Base-by-base conservation (phyloP, 495 filamentous ascomycete species). In the Durotheca rogersii region DNA sequence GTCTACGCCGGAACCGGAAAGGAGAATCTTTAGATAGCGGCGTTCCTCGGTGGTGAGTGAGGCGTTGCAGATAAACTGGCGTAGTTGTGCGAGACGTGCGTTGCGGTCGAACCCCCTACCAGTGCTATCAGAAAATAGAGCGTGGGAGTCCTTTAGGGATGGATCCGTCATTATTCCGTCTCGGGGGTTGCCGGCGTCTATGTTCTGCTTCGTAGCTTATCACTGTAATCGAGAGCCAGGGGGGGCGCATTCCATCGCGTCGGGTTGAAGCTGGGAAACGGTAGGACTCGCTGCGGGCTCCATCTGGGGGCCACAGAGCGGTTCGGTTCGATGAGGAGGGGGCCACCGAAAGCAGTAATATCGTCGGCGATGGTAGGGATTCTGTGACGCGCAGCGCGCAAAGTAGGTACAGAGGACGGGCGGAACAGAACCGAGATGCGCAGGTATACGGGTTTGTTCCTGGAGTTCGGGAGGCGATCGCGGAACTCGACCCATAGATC, bases 11-110 rank as follows among this genome's bases (percentile, higher is more conserved):
- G 51, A 1, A 10, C 29, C 18, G 1, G 48, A 39, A 16, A 72
- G 51, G 33, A 67, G 47, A 7, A 53, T 23, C 21, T 41, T 56
- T 3, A 72, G 15, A 34, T 65, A 62, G 2, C 60, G 59, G 2
- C 27, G 11, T 36, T 72, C 67, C 17, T 60, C 40, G 2, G 1
- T 16, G 5, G 54, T 55, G 20, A 69, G 41, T 18, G 49, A 51
- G 10, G 21, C 23, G 29, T 40, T 10, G 1, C 19, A 42, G 14
- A 61, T 7, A 25, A 57, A 18, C 7, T 39, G 49, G 23, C 48
- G 58, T 11, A 58, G 19, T 16, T 51, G 32, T 7, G 19, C 25
- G 30, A 58, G 27, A 15, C 47, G 53, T 12, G 40, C 10, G 0
- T 37, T 21, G 7, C 16, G 21, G n/a, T 33, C 31, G 12, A 30